A percentile compares a stretch with the other conserved stretches of the same genome.
Evolutionary conservation across 2,329 filamentous ascomycete species (phyloP).

Genomic region (Alternaria sp.): DNA sequence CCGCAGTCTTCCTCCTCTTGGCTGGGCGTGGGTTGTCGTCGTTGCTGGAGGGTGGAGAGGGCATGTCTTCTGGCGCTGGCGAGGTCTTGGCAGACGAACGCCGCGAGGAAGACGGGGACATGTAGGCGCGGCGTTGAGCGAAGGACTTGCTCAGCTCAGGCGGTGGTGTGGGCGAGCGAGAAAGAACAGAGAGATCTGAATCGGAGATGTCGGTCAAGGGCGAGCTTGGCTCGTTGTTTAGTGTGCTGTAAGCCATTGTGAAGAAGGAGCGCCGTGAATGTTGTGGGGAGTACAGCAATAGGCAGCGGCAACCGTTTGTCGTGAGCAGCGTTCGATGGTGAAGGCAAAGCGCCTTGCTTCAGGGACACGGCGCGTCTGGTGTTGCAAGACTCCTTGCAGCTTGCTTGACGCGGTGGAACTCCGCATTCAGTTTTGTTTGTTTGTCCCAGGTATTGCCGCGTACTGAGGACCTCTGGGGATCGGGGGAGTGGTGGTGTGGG

Average conservation of each 20-base stretch:
- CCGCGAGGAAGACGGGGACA: constrained; percentile 56
- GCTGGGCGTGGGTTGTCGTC: constrained; percentile 72
- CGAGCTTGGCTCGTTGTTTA: constrained; percentile 46
- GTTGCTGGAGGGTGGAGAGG: constrained; percentile 57
- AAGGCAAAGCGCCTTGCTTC: constrained; percentile 18
- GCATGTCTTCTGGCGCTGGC: constrained; percentile 58
- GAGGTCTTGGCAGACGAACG: constrained; percentile 57
- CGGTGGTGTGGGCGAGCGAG: constrained; percentile 47
- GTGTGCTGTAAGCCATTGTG: constrained; percentile 41
- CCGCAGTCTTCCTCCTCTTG: constrained; percentile 72
- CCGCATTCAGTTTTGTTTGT: constrained; percentile 7
- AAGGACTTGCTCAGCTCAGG: constrained; percentile 42
- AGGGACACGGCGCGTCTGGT: constrained; percentile 21
- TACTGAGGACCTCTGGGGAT: constrained; percentile 7
- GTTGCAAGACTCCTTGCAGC: constrained; percentile 8
- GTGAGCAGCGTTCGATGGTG: constrained; percentile 23
- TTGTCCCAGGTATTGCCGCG: constrained; percentile 1
- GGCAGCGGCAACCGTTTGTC: constrained; percentile 25
- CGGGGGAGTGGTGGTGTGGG: constrained; percentile 10
- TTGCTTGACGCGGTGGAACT: neutral
- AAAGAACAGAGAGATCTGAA: constrained; percentile 42
- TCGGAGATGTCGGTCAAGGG: constrained; percentile 53
- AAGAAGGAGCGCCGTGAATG: constrained; percentile 17
- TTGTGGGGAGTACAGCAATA: constrained; percentile 15
- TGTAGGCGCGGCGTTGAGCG: constrained; percentile 42